Conservation (phyloP, 768 basidiomycete species). For the Asterophora lycoperdoides region DNA sequence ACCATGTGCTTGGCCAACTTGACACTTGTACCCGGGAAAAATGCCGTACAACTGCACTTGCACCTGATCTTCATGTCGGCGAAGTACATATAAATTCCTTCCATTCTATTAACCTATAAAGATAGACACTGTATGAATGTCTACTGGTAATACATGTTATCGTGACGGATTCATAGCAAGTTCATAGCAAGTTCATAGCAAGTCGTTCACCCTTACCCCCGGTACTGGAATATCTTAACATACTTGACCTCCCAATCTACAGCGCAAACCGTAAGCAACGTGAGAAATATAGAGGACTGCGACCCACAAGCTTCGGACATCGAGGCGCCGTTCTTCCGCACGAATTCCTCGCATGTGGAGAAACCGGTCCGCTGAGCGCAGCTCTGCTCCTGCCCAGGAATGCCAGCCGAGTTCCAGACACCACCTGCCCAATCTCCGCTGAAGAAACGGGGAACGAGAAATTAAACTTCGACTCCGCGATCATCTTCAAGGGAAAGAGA, state of each 20-base stretch:
- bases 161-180: slow-evolving; percentile 1
- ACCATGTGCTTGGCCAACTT: too few relatives aligned
- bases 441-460: slow-evolving; percentile 7
- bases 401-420: slow-evolving; percentile 69
- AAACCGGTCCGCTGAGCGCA: slow-evolving; percentile 83
- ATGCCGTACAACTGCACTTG: too few relatives aligned
- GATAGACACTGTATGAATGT: not conserved
- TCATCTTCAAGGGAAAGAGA: not conserved
- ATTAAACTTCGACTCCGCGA: not conserved
- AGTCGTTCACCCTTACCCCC: slow-evolving; percentile 4
- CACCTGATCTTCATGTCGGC: too few relatives aligned
- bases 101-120: not conserved
- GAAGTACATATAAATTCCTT: too few relatives aligned
- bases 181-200: not conserved
- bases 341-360: slow-evolving; percentile 75
- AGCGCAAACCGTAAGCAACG: slow-evolving; percentile 1
- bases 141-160: not conserved
- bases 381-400: slow-evolving; percentile 82
- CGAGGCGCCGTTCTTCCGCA: slow-evolving; percentile 64
- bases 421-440: slow-evolving; percentile 88
- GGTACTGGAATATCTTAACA: slow-evolving; percentile 64
- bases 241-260: slow-evolving; percentile 80
- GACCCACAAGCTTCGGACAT: slow-evolving; percentile 76
- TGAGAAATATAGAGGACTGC: not conserved
- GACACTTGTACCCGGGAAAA: too few relatives aligned